Evolutionary conservation across 805 yeast genomes (phyloP), one percentile per base, ranked within the genome.

Genomic region (Candida easanensis): DNA sequence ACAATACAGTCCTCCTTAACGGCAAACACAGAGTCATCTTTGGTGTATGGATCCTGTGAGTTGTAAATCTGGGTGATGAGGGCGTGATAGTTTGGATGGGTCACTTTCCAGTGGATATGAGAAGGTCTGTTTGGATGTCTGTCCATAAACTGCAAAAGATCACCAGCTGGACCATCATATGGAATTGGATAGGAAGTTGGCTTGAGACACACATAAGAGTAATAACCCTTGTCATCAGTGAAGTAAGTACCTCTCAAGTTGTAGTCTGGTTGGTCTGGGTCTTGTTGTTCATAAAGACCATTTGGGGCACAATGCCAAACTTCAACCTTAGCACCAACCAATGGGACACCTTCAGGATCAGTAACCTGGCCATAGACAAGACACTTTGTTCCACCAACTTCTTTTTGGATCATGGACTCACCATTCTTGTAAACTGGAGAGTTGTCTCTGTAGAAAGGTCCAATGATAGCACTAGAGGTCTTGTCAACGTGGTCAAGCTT

Each of bases 121-220:
- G 64, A 53, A 11, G 71, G 71, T 43, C 70, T 53, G 48, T 53
- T 57, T 31, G 71, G 70, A 48, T 66, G 71, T 46, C 70, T 53
- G 31, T 62, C 62, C 49, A 66, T 57, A 22, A 44, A 30, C 36
- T 61, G 51, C 20, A 66, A 53, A 41, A 66, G 42, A 30, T 54
- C 45, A 13, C 70, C 70, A 8, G 62, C 70, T 7, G 70, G 71
- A 7, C 71, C 71, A 50, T 66, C 70, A 48, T 57, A 57, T 13
- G 70, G 70, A 35, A 66, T 66, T 18, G 69, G 70, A 41, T 66
- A 66, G 18, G 70, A 54, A 11, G 62, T 62, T 15, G 71, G 71
- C 34, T 53, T 54, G 39, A 63, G 50, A 33, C 67, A 64, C 25
- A 50, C 51, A 26, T 63, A 55, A 17, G 52, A 42, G 45, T 56